Evolutionary conservation across 139 green algal species (phyloP), one percentile per base, ranked within the genome.

Genomic region (Chlamydomonas sp.): DNA sequence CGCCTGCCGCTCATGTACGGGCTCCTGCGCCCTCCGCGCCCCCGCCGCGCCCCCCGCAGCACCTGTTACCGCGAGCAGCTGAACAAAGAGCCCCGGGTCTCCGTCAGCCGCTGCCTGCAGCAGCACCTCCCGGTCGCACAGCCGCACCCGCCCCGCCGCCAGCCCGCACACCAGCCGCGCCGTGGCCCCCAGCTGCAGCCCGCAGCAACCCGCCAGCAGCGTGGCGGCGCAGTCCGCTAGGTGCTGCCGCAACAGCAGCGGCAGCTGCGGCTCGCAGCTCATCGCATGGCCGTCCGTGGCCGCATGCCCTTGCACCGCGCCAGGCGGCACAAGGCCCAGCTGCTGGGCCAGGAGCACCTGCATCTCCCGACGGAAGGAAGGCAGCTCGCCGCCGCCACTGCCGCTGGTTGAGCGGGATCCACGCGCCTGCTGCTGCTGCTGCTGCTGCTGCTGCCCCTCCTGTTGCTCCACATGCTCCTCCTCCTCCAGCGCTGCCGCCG

Each of bases 151-250:
- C n/a, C 1, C 4, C 15, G 59, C 14, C 81, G 60, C 81, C 12
- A 10, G 60, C 14, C 3, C n/a, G 20, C 63, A 6, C n/a, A 87
- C 71, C 71, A 87, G 31, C 58, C 61, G 20, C n/a, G 82, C 72
- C 3, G 72, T 74, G 82, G 9, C 14, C n/a, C 61, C 61, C 60
- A 87, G n/a, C 1, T 1, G 18, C 20, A 87, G 69, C 62, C 63
- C 71, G 4, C 16, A 31, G 61, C 82, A 87, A 12, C 82, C 82
- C 3, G 82, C 82, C 60, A 87, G 82, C 71, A 87, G 72, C 60
- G 82, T 87, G 10, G 57, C 82, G 3, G 82, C 71, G 1, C 61
- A 74, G 61, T 87, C 82, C 0, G n/a, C 61, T 1, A 87, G 15
- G 61, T 87, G 82, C 71, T 73, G 71, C 31, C 61, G 64, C 15